Evolutionary conservation across 2,329 filamentous ascomycete genomes (phyloP).

Genomic region (Pezicula radicicola): DNA sequence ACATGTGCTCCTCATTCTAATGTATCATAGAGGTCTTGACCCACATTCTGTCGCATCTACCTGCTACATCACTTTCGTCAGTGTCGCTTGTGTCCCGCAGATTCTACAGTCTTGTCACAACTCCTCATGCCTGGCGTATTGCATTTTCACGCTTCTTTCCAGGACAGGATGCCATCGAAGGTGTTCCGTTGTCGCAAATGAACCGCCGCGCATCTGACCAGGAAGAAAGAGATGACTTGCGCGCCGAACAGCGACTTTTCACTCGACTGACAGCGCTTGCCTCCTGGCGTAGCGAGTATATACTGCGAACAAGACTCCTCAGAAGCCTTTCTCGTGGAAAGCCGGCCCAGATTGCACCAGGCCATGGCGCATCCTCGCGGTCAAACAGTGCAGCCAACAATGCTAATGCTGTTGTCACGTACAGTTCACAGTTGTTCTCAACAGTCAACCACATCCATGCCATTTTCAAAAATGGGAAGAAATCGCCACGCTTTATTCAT

Average conservation of each 20-base stretch:
- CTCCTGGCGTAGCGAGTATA: conserved; percentile 97
- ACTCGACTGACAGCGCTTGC: conserved; percentile 76
- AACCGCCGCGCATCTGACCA: conserved; percentile 38
- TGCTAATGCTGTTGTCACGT: conserved; percentile 73
- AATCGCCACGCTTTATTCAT: conserved; percentile 76
- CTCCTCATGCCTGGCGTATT: conserved; percentile 89
- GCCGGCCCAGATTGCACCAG: conserved; percentile 55
- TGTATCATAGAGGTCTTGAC: conserved; percentile 75
- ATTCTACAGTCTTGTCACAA: conserved; percentile 84
- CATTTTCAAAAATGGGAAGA: conserved; percentile 70
- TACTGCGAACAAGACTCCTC: conserved; percentile 79
- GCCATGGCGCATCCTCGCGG: conserved; percentile 51
- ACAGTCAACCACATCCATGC: conserved; percentile 79
- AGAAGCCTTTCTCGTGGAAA: conserved; percentile 81
- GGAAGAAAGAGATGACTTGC: conserved; percentile 51
- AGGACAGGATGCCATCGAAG: conserved; percentile 58
- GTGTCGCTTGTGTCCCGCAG: conserved; percentile 84
- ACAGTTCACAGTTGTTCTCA: conserved; percentile 79
- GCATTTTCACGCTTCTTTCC: conserved; percentile 91
- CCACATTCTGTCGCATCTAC: conserved; percentile 85
- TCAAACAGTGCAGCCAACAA: conserved; percentile 49
- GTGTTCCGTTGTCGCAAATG: conserved; percentile 27
- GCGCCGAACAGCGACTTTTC: conserved; percentile 76
- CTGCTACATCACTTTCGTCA: conserved; percentile 77
- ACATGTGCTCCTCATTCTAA: conserved; percentile 23